Base-by-base conservation (phyloP, 225 moss, liverwort and hornwort genomes). In the Lunularia cruciata region DNA sequence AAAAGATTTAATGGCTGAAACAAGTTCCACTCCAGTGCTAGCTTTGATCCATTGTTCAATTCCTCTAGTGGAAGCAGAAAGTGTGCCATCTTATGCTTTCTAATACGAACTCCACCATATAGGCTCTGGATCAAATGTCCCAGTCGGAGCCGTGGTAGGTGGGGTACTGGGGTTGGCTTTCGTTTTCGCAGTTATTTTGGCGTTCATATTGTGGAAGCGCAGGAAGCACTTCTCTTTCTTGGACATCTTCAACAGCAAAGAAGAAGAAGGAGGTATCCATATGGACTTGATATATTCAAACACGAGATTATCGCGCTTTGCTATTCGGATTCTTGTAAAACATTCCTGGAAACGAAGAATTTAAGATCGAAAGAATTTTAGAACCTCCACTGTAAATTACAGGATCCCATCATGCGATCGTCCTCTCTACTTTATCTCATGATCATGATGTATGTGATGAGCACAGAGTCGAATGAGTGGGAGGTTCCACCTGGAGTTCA, bases 351-450 rank as follows among this genome's bases (percentile, higher is more conserved):
- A n/a, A n/a, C n/a, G n/a, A n/a, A n/a, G n/a, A n/a, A n/a, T n/a
- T n/a, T n/a, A n/a, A n/a, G n/a, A n/a, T n/a, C n/a, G n/a, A n/a
- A n/a, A n/a, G n/a, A n/a, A n/a, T n/a, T n/a, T 56, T 64, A 53
- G 72, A 30, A 70, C 23, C 38, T 61, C 48, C 23, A n/a, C n/a
- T n/a, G 60, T 14, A 22, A n/a, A 22, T 72, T 72, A 33, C 45
- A 75, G 37, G 65, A 77, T 62, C 34, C 51, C 19, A 69, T 43
- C n/a, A 55, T 56, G 8, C 69, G 67, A 42, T 72, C 52, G 40
- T 60, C 77, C 82, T 37, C 72, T 1, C 18, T 27, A 27, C 60
- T 38, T 59, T 35, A 7, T 61, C 68, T 39, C 12, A 35, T 33
- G 49, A 26, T 72, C 71, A 62, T 8, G 54, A 46, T 6, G 75